A percentile compares a stretch with the other conserved stretches of the same genome.
Evolutionary conservation across 2,329 filamentous ascomycete genomes (phyloP).

Genomic region (Scedosporium dehoogii): DNA sequence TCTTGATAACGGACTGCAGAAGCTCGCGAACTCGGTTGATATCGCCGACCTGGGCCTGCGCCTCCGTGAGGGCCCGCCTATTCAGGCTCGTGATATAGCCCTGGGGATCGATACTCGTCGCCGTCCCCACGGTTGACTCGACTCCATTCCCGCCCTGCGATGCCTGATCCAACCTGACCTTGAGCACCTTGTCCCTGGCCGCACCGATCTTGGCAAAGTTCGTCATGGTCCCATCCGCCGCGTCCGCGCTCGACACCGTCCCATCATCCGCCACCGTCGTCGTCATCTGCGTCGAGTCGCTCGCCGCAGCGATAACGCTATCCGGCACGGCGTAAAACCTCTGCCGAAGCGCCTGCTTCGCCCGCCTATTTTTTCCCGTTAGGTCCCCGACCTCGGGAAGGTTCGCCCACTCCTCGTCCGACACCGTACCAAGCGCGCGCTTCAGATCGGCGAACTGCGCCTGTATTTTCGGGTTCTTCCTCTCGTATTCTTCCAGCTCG

Average conservation of each 20-base stretch:
- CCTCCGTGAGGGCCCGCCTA: constrained; percentile 68
- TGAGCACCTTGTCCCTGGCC: constrained; percentile 88
- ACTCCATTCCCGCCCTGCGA: constrained; percentile 50
- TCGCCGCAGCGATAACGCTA: constrained; percentile 80
- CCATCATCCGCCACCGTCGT: constrained; percentile 83
- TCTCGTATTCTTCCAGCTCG: constrained; percentile 91
- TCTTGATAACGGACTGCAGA: constrained; percentile 94
- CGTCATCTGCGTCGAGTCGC: constrained; percentile 70
- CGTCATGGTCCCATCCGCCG: constrained; percentile 81
- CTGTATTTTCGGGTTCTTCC: constrained; percentile 95
- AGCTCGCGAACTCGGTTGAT: constrained; percentile 88
- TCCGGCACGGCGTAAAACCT: constrained; percentile 95
- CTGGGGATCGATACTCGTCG: constrained; percentile 87
- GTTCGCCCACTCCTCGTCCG: constrained; percentile 93
- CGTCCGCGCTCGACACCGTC: constrained; percentile 32
- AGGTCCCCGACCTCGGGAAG: constrained; percentile 93
- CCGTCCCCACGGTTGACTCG: constrained; percentile 65
- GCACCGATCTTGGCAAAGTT: constrained; percentile 97
- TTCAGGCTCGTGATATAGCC: constrained; percentile 90
- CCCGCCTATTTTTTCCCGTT: constrained; percentile 84
- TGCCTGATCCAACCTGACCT: constrained; percentile 87
- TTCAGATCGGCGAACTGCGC: constrained; percentile 97
- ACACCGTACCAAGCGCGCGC: constrained; percentile 74
- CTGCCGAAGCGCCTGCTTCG: constrained; percentile 71
- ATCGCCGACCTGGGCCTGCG: constrained; percentile 80